Base-by-base conservation (phyloP, 108 stramenopile species). In the Conticribra guillardii region DNA sequence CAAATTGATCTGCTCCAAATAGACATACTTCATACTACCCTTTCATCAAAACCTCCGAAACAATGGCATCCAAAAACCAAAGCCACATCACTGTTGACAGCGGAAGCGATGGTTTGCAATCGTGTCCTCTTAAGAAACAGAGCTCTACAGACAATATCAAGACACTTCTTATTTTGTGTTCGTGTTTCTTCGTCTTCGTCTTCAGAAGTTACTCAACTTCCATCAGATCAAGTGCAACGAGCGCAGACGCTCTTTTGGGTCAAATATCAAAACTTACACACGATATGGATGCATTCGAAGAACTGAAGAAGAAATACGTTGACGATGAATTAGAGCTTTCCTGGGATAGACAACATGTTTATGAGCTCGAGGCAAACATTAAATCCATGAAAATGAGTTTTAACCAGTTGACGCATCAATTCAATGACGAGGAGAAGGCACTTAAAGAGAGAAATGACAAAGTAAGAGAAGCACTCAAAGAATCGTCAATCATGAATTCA, bases 311-410 rank as follows among this genome's bases (percentile, higher is more conserved):
- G 23, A 19, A 44, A 17, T 44, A 19, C 14, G 44, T 56, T 0
- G 48, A 56, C 44, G 66, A 67, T 4, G 66, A 54, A 46, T 11
- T 67, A 0, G 48, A 67, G 34, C 66, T 67, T 4, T 29, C 24
- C 1, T 67, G 66, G 66, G 66, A 67, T 32, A 27, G 31, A 18
- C 66, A 67, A 45, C 66, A 67, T 26, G 52, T 67, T 16, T 4
- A 0, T 15, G 66, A 67, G 52, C 52, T 50, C 19, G 66, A 67
- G 41, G 41, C 24, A 0, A 28, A 30, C 7, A 30, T 67, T 1
- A 28, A 45, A 2, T 23, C 26, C 19, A 56, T 56, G 54, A 27
- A 34, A 1, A 16, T 3, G 1, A 67, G 54, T 23, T 44, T 52
- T 1, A n/a, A 45, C 19, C 31, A 46, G 4, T 26, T 67, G 34